Conservation (phyloP, 2,329 filamentous ascomycete genomes). For the Ramularia endophylla region DNA sequence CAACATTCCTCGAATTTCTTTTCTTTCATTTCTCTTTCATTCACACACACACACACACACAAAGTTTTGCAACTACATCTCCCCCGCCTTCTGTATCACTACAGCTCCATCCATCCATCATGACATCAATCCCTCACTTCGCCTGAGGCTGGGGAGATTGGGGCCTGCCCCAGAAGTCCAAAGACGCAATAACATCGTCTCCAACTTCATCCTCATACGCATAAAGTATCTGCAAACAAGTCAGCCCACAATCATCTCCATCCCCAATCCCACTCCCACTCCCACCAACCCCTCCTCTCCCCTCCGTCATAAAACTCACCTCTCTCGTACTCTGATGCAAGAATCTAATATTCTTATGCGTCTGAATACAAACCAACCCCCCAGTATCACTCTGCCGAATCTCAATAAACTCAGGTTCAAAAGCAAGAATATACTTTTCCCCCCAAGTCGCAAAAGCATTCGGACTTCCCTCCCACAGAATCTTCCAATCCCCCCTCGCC, state of each 20-base stretch:
- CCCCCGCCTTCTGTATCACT: no score
- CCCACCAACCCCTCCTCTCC: no score
- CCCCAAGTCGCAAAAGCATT: conserved; percentile 91
- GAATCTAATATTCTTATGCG: conserved; percentile 95
- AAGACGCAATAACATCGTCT: conserved; percentile 85
- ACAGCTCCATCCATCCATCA: neutral
- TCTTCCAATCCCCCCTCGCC: conserved; percentile 90
- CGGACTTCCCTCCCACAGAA: conserved; percentile 94
- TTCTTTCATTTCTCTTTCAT: no score
- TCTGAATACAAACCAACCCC: conserved; percentile 86
- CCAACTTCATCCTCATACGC: conserved; percentile 95
- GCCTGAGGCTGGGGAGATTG: conserved; percentile 13
- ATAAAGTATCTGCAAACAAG: conserved; percentile 70
- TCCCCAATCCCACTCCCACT: no score
- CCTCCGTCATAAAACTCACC: conserved; percentile 60
- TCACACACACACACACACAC: no score
- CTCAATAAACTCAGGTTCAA: conserved; percentile 97
- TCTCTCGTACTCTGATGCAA: conserved; percentile 91
- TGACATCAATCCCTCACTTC: neutral
- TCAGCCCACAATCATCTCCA: conserved; percentile 8
- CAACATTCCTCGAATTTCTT: no score
- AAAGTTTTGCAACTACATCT: no score
- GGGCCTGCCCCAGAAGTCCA: conserved; percentile 79
- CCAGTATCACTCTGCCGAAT: conserved; percentile 92
- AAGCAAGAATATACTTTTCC: conserved; percentile 86